Percentiles rank a stretch among this genome's conserved stretches.
Conservation (phyloP, 2,329 filamentous ascomycete genomes). For the Didymella segeticola region DNA sequence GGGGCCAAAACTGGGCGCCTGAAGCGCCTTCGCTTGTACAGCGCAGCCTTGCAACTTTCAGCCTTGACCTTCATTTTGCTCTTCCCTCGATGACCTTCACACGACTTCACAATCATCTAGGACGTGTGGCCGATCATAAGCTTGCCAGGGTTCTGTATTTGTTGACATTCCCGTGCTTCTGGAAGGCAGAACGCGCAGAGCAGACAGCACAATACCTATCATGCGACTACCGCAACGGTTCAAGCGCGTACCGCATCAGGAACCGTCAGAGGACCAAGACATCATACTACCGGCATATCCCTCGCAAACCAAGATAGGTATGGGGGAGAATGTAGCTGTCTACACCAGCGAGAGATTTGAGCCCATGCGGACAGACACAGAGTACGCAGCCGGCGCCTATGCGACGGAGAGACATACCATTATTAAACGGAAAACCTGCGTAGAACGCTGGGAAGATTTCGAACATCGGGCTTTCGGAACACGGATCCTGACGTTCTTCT, state of each 20-base stretch:
- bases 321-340: not conserved
- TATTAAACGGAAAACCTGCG: constrained; percentile 9
- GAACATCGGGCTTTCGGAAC: constrained; percentile 16
- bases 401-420: not conserved
- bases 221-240: constrained; percentile 17
- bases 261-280: constrained; percentile 9
- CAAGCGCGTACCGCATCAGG: constrained; percentile 11
- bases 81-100: not conserved
- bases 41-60: not conserved
- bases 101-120: not conserved
- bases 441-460: constrained; percentile 12
- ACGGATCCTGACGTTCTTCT: constrained; percentile 6
- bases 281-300: constrained; percentile 7
- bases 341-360: not conserved
- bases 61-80: not conserved
- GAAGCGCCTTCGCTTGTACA: not conserved
- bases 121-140: no score
- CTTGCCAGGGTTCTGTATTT: no score
- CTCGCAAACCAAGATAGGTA: constrained; percentile 4
- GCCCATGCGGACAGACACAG: not conserved
- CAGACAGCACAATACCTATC: not conserved
- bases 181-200: not conserved
- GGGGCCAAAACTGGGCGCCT: constrained; percentile 10
- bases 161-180: not conserved
- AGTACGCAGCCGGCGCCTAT: not conserved